A percentile compares a stretch with the other conserved stretches of the same genome.
Evolutionary conservation across 805 yeast genomes (phyloP).

Genomic region (Yarrowia bubula): DNA sequence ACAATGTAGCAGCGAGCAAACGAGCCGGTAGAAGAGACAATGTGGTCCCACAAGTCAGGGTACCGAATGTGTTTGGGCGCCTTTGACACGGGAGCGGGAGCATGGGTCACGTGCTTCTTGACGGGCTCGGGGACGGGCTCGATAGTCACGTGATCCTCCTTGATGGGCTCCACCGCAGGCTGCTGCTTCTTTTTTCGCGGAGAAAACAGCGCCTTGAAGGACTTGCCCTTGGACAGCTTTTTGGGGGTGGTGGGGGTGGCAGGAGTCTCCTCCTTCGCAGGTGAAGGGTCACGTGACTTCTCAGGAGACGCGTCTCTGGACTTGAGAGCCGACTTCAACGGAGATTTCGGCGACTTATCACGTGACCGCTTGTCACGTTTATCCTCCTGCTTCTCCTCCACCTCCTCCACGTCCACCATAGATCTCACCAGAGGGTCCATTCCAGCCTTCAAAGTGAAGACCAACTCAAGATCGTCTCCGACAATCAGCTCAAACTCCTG

Average conservation of each 20-base stretch:
- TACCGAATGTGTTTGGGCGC: neutral
- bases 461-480: slow-evolving; percentile 58
- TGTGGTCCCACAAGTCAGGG: slow-evolving; percentile 49
- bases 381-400: neutral
- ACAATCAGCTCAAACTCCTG: slow-evolving; percentile 81
- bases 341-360: neutral
- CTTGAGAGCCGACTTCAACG: neutral
- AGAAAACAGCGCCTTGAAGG: slow-evolving; percentile 22
- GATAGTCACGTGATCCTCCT: neutral
- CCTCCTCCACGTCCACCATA: neutral
- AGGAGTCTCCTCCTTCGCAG: neutral
- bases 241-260: neutral
- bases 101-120: slow-evolving; percentile 12
- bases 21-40: slow-evolving; percentile 83
- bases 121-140: neutral
- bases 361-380: neutral
- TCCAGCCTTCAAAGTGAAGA: slow-evolving; percentile 66
- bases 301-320: neutral
- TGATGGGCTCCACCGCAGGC: neutral
- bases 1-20: slow-evolving; percentile 76
- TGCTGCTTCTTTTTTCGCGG: slow-evolving; percentile 15
- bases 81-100: neutral
- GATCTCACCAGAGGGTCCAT: slow-evolving; percentile 27
- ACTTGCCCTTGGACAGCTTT: slow-evolving; percentile 15
- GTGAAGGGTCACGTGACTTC: neutral